Conservation (phyloP, 768 basidiomycete species). For the Trametes maxima region DNA sequence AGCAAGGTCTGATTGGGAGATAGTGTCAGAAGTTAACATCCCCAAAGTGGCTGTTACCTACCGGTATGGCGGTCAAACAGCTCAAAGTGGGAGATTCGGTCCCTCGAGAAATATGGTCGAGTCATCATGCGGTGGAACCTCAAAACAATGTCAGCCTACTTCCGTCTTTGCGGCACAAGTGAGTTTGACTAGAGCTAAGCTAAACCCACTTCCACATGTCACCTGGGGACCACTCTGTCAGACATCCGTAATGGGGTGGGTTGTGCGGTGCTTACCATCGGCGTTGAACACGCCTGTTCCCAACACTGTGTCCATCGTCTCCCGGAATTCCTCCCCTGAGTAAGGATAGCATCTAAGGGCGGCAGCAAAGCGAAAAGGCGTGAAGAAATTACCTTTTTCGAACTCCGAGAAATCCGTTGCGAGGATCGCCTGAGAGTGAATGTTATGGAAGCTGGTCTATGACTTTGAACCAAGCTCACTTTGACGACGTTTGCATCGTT, state of each 20-base stretch:
- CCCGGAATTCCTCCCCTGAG: slow-evolving; percentile 37
- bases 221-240: slow-evolving; percentile 17
- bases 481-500: slow-evolving; percentile 35
- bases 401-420: slow-evolving; percentile 47
- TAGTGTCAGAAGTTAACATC: background rate
- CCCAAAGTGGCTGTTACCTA: background rate
- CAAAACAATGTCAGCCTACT: background rate
- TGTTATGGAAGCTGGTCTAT: background rate
- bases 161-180: background rate
- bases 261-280: slow-evolving; percentile 39
- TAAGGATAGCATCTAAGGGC: background rate
- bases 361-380: background rate
- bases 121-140: slow-evolving; percentile 40
- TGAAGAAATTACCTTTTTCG: slow-evolving; percentile 42
- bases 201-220: slow-evolving; percentile 34
- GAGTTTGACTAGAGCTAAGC: background rate
- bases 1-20: slow-evolving; percentile 19
- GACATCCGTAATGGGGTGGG: background rate
- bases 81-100: slow-evolving; percentile 39
- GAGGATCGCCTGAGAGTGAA: background rate
- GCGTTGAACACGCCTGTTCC: slow-evolving; percentile 61
- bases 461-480: slow-evolving; percentile 19
- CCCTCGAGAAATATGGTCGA: slow-evolving; percentile 40
- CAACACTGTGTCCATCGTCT: slow-evolving; percentile 38
- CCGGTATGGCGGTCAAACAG: slow-evolving; percentile 42